Percentiles rank a stretch among this genome's conserved stretches.
Conservation (phyloP, 2,329 filamentous ascomycete species). For the Fusarium mangiferae region DNA sequence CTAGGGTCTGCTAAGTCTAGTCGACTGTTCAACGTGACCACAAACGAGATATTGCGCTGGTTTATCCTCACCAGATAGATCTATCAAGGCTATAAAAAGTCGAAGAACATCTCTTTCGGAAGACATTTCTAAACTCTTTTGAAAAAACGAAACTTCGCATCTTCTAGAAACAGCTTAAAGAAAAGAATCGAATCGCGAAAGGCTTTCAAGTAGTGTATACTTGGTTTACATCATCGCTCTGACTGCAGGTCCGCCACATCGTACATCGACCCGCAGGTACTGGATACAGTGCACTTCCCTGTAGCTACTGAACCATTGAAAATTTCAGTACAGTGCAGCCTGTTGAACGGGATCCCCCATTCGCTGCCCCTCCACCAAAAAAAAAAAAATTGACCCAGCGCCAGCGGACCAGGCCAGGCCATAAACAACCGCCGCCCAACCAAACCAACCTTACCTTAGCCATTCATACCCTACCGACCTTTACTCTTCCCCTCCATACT, state of each 20-base stretch:
- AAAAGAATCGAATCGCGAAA: neutral
- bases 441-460: neutral
- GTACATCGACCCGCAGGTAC: conserved; percentile 29
- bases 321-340: conserved; percentile 27
- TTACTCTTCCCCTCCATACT: conserved; percentile 26
- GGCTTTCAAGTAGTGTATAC: conserved; percentile 23
- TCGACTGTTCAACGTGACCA: conserved; percentile 23
- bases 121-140: neutral
- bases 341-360: conserved; percentile 28
- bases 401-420: conserved; percentile 15
- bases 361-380: conserved; percentile 26
- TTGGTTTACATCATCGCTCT: conserved; percentile 30
- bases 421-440: conserved; percentile 35
- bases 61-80: neutral
- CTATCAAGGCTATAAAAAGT: conserved; percentile 11
- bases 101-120: neutral
- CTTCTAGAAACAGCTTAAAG: conserved; percentile 28
- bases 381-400: conserved; percentile 29
- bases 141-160: conserved; percentile 1
- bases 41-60: neutral
- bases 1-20: conserved; percentile 21
- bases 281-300: conserved; percentile 7
- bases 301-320: conserved; percentile 32
- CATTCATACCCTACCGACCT: conserved; percentile 6
- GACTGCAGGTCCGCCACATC: neutral